Evolutionary conservation across 2,329 filamentous ascomycete genomes (phyloP), one percentile per base, ranked within the genome.

Genomic region (Berkeleyomyces rouxiae): DNA sequence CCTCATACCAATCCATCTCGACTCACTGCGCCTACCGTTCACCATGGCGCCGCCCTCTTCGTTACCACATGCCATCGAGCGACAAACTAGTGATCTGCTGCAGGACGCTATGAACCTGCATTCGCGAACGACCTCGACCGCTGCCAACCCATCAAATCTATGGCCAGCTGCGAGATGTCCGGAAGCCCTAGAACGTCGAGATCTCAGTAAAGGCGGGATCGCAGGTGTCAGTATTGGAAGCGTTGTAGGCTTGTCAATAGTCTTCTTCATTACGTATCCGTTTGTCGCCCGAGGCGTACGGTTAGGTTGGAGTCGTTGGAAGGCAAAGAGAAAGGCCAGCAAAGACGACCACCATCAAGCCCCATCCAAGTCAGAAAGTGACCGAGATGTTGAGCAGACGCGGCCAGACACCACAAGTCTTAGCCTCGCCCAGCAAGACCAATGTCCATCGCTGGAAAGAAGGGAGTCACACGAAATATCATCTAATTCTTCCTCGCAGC

Each of bases 201-300:
- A 61, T 49, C 66, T 74, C 31, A 69, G 68, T 13, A 65, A 70
- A 0, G 81, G 81, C 4, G 79, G 78, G 1, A 83, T 85, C 39
- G 82, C 80, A 1, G 83, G 82, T 4, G 82, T 86, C 42, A 76
- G 74, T 1, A 73, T 86, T 44, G 81, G 82, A 23, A 71, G 70
- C 1, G 72, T 77, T 1, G 77, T 66, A 16, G 63, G 66, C 37
- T 51, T 60, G 10, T 58, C 63, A 9, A 62, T 66, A 44, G 59
- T 66, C 33, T 60, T 63, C 23, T 58, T 66, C 9, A 64, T 65
- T n/a, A 58, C 63, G 16, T 66, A 65, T 57, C 66, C 66, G n/a
- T 51, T 66, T 46, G 40, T 66, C 36, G 64, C 64, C n/a, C 59
- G 63, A 36, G 62, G 44, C 39, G 53, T 63, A 47, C 63, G 64